Conservation (phyloP, 306 rosid species). For the Glycine latifolia region DNA sequence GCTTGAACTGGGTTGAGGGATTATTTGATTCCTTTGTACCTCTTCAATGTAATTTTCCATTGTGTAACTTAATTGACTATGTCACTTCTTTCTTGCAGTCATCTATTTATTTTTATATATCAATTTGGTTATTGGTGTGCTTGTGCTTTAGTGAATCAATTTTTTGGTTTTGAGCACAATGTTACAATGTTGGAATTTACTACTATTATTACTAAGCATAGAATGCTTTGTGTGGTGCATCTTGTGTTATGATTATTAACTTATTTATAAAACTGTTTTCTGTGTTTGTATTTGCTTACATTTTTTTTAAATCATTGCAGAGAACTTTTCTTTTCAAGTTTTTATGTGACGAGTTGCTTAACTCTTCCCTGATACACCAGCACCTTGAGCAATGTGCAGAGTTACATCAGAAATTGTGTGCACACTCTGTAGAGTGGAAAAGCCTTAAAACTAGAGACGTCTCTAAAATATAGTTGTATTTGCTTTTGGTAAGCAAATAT, state of each 20-base stretch:
- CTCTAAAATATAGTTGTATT: too few relatives aligned
- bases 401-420: conserved; percentile 88
- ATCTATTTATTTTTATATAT: too few relatives aligned
- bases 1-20: conserved; percentile 15
- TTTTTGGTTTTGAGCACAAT: conserved; percentile 16
- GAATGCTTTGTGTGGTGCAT: neutral
- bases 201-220: neutral
- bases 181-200: conserved; percentile 9
- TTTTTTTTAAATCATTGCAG: conserved; percentile 63
- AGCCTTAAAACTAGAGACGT: conserved; percentile 82
- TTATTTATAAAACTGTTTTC: conserved; percentile 28
- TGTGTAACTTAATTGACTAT: neutral
- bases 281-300: conserved; percentile 35
- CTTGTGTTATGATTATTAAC: conserved; percentile 26
- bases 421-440: conserved; percentile 79
- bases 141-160: too few relatives aligned
- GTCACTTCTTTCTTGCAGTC: conserved; percentile 56
- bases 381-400: conserved; percentile 95
- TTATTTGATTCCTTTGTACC: neutral
- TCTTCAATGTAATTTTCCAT: neutral
- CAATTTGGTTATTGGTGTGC: too few relatives aligned
- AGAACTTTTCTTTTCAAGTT: conserved; percentile 81
- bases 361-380: conserved; percentile 74
- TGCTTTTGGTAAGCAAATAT: too few relatives aligned
- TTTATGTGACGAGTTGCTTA: conserved; percentile 92